A percentile compares a stretch with the other conserved stretches of the same genome.
phyloP scores from a whole-genome alignment of 148 eudicot genomes.

The Fagopyrum homotropicum region DNA sequence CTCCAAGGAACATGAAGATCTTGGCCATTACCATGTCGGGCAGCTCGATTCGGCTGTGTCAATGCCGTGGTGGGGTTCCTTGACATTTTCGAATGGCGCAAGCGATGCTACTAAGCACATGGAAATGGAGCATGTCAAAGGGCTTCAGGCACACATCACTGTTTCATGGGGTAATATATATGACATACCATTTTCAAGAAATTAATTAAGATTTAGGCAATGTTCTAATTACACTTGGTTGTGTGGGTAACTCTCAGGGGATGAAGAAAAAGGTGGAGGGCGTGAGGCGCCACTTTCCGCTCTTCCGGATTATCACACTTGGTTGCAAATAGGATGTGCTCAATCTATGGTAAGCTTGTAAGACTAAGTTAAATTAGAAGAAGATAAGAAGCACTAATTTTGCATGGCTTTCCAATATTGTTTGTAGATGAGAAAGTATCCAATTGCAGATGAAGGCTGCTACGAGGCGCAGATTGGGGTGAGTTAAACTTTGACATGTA shows the following conservation, averaged over 20 bases:
- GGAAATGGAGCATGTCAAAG: slow-evolving; percentile 3
- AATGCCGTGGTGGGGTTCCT: slow-evolving; percentile 7
- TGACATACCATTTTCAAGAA: background rate
- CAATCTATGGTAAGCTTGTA: slow-evolving; percentile 4
- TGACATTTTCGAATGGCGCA: background rate
- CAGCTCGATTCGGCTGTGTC: background rate
- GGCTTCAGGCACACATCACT: slow-evolving; percentile 8
- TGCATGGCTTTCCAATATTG: slow-evolving; percentile 1
- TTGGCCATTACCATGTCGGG: background rate
- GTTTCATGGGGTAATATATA: slow-evolving; percentile 8
- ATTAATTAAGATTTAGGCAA: too few species aligned
- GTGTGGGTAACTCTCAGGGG: background rate
- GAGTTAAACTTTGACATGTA: background rate
- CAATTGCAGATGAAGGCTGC: background rate
- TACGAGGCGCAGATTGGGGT: too few species aligned
- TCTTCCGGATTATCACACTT: slow-evolving; percentile 3
- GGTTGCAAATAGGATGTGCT: slow-evolving; percentile 10
- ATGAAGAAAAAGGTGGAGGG: background rate
- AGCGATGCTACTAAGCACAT: background rate
- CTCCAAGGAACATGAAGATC: background rate
- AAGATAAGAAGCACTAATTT: background rate
- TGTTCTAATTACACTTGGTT: too few species aligned
- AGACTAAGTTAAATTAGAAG: background rate
- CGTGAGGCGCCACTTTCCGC: background rate
- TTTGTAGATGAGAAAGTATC: slow-evolving; percentile 10